Conservation (phyloP, 148 eudicot species). For the Euryodendron excelsum region DNA sequence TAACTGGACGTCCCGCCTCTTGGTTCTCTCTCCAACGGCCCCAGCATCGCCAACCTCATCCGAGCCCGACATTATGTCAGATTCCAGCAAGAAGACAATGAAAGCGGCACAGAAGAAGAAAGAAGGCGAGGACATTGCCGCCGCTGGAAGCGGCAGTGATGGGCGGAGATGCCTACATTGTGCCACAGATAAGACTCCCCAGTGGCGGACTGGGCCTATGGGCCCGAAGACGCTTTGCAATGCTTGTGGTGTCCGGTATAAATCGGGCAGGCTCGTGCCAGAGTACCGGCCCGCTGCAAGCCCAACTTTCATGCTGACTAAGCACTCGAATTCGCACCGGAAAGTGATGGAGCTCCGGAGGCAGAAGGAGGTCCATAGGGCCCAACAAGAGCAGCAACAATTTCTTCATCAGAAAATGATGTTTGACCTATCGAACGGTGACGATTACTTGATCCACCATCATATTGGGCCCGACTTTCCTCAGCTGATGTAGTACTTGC, state of each 20-base stretch:
- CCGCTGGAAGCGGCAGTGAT: conserved; percentile 27
- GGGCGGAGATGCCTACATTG: conserved; percentile 77
- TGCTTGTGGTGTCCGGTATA: conserved; percentile 87
- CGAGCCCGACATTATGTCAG: conserved; percentile 19
- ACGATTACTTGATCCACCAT: conserved; percentile 83
- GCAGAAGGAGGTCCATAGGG: conserved; percentile 61
- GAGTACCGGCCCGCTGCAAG: conserved; percentile 92
- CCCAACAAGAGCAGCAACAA: conserved; percentile 43
- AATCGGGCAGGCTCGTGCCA: conserved; percentile 83
- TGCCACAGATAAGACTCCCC: conserved; percentile 86
- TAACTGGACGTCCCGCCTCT: conserved; percentile 73
- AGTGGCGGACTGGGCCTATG: conserved; percentile 91
- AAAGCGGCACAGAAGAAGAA: conserved; percentile 28
- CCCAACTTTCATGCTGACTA: conserved; percentile 68
- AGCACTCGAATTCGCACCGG: conserved; percentile 89
- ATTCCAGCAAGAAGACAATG: conserved; percentile 32
- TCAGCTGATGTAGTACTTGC: conserved; percentile 44
- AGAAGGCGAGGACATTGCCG: conserved; percentile 7
- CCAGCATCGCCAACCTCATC: conserved; percentile 20
- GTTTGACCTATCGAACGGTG: conserved; percentile 46
- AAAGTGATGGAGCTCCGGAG: conserved; percentile 78
- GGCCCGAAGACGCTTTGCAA: conserved; percentile 93
- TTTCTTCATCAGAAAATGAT: conserved; percentile 41
- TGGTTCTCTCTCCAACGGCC: conserved; percentile 30
- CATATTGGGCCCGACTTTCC: conserved; percentile 63